Evolutionary conservation across 768 basidiomycete species (phyloP), one percentile per base, ranked within the genome.

Genomic region (Pulveroboletus ravenelii): DNA sequence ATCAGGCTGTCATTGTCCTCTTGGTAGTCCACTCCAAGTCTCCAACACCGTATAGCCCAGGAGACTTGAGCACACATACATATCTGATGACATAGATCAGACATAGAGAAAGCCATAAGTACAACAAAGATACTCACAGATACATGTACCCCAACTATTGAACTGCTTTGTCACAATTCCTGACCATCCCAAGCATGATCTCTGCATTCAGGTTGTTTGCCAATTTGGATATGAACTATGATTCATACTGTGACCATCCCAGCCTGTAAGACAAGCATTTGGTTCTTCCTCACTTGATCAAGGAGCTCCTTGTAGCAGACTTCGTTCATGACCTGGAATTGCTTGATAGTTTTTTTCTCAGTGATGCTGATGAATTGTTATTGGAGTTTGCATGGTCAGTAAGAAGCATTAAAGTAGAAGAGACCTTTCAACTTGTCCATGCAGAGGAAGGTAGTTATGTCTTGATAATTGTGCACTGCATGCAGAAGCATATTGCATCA

Each of bases 291-390:
- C 7, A 83, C 81, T 61, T 98, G 92, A 56, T 97, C 93, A 18
- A 98, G 80, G 3, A 97, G 88, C 73, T 98, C 98, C 69, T 98
- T 95, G 74, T 99, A 99, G 70, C 94, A 95, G 18, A 98, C 93
- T 65, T 98, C 94, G 69, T 99, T 99, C 79, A 91, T 95, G 55
- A 97, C 84, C 66, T 97, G 95, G 64, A 94, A 93, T 6, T 96
- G 84, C 68, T 95, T 97, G 78, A 98, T 97, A 0, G 96, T 95
- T 69, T 96, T 98, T 79, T 97, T 98, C 76, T 98, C 96, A 1
- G 95, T 97, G 51, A 99, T 83, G 36, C 96, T 95, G 52, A 98
- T 84, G 70, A 98, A 97, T 62, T 96, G 92, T 62, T 97, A 93
- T 62, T 94, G 91, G 17, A 99, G 84, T 3, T 86, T 89, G 62